phyloP scores from a whole-genome alignment of 768 basidiomycete genomes.

The Russula abietina region DNA sequence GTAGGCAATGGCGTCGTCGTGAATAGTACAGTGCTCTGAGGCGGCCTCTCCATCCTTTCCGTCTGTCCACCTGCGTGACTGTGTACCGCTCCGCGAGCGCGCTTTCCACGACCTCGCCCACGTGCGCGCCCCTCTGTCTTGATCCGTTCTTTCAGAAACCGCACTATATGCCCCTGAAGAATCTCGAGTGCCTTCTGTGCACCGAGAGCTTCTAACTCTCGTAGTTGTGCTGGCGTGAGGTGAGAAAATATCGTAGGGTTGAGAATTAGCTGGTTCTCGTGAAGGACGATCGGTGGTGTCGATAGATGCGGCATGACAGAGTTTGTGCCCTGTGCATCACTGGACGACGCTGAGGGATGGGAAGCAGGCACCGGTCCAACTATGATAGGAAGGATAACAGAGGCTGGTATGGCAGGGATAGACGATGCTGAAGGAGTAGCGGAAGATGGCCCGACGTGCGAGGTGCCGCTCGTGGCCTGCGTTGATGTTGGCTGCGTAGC shows the following conservation, averaged over 20 bases:
- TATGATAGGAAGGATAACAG: constrained; percentile 69
- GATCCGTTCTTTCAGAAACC: constrained; percentile 73
- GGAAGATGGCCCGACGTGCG: constrained; percentile 2
- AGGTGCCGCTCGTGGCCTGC: background rate
- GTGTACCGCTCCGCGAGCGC: constrained; percentile 21
- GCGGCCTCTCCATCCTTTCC: constrained; percentile 13
- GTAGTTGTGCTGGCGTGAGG: constrained; percentile 65
- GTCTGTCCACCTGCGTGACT: constrained; percentile 1
- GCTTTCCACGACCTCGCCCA: constrained; percentile 26
- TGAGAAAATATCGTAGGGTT: constrained; percentile 81
- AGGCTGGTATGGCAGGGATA: constrained; percentile 32
- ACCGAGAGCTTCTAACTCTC: constrained; percentile 71
- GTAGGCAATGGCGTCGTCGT: constrained; percentile 18
- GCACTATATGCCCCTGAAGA: constrained; percentile 78
- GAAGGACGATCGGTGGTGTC: constrained; percentile 65
- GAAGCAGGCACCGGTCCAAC: constrained; percentile 65
- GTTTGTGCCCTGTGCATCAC: constrained; percentile 34
- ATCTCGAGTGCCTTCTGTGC: constrained; percentile 77
- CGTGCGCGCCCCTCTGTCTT: constrained; percentile 34
- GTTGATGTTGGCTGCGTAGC: constrained; percentile 8
- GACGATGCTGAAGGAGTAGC: constrained; percentile 7
- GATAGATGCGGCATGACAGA: constrained; percentile 37
- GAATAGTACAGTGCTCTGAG: constrained; percentile 14
- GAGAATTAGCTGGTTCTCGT: constrained; percentile 77
- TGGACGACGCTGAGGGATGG: constrained; percentile 47